Base-by-base conservation (phyloP, 768 basidiomycete species). In the Vararia minispora region DNA sequence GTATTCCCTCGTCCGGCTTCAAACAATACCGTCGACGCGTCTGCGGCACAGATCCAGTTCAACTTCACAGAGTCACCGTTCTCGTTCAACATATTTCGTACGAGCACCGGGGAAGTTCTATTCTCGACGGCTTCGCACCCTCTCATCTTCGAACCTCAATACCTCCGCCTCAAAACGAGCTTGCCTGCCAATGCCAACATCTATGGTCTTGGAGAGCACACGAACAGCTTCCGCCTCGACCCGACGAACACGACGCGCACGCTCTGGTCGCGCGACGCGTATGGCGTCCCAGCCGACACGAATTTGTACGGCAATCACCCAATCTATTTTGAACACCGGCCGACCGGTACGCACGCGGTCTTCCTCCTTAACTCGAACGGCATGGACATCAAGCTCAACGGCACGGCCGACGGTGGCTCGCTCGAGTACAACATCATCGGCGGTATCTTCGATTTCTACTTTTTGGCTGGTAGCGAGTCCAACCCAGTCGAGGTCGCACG, bases 371-470 rank as follows among this genome's bases (percentile, higher is more conserved):
- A 73, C 52, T 74, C 79, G 8, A 74, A 80, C 46, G 82, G 82
- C 0, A 83, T 85, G 78, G 82, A 86, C 44, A 63, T 86, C 60
- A 82, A 82, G 51, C 59, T 83, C 40, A 67, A 65, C 20, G 60
- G 66, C 32, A 57, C 58, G 9, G 45, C 52, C 21, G 54, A 46
- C 5, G 57, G 41, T 8, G 62, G 65, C 6, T 56, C 70, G 3
- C 55, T 83, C 41, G 79, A 87, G 59, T 89, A 86, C 55, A 77
- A 83, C 43, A 69, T 72, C 23, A 79, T 89, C 47, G 85, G 84
- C 3, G 83, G 83, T 7, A 68, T 84, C 1, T 55, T 86, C 23
- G 83, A 86, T 53, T 76, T 86, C 46, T 81, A 84, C 63, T 84
- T 89, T 60, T 59, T 86, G 36, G 72, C 78, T 22, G 82, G 82